Conservation (phyloP, 495 filamentous ascomycete species). For the Aspergillus ellipticus region DNA sequence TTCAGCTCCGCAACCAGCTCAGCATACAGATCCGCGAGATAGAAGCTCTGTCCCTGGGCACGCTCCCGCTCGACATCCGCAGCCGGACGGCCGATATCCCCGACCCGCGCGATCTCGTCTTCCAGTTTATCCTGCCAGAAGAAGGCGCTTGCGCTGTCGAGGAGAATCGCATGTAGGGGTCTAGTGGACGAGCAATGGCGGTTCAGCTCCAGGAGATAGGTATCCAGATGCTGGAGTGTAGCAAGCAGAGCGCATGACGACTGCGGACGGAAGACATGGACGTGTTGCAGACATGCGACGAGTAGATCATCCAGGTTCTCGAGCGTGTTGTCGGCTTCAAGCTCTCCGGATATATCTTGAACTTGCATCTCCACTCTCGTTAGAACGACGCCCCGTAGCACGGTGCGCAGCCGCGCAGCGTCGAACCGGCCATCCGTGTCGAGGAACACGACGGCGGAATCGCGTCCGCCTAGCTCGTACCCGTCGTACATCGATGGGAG, state of each 20-base stretch:
- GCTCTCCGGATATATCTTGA: not conserved
- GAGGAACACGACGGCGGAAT: constrained; percentile 61
- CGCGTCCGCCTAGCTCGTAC: constrained; percentile 40
- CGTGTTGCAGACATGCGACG: constrained; percentile 37
- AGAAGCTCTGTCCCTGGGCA: constrained; percentile 26
- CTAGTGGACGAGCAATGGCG: constrained; percentile 47
- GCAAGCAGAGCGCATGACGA: constrained; percentile 49
- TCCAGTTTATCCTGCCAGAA: constrained; percentile 53
- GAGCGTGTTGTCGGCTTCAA: not conserved
- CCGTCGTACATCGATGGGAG: constrained; percentile 44
- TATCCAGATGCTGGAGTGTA: constrained; percentile 44
- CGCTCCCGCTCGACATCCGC: constrained; percentile 33
- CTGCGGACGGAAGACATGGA: constrained; percentile 55
- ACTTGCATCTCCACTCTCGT: constrained; percentile 1
- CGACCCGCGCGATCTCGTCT: constrained; percentile 42
- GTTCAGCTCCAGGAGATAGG: constrained; percentile 48
- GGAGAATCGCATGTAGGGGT: constrained; percentile 44
- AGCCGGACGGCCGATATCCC: constrained; percentile 32
- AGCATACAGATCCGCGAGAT: constrained; percentile 32
- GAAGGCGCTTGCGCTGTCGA: constrained; percentile 56
- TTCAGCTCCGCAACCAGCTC: constrained; percentile 34
- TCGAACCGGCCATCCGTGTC: constrained; percentile 70
- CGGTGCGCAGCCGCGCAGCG: constrained; percentile 48
- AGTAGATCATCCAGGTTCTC: constrained; percentile 29
- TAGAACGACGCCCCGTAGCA: constrained; percentile 29